These are phyloP conservation scores for Trichoderma semiorbis DNA, from an alignment of 2,329 filamentous ascomycete genomes.

Conservation along the genomic window DNA sequence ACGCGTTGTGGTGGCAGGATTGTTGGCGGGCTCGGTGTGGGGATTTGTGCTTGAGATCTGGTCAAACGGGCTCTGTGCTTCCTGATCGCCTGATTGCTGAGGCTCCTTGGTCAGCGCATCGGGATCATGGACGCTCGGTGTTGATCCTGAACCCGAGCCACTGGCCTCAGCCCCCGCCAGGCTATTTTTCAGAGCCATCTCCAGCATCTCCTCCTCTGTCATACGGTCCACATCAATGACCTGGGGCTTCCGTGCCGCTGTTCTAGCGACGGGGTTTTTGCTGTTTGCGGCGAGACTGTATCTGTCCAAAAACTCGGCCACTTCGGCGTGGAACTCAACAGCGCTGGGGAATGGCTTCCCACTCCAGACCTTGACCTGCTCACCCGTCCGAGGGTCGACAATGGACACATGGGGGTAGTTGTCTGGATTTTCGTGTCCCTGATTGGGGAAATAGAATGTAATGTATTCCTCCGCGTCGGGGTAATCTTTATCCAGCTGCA, in stretches of 20 bases:
- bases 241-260: constrained; percentile 59
- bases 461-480: constrained; percentile 74
- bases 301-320: constrained; percentile 94
- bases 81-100: constrained; percentile 38
- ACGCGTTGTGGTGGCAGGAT: constrained; percentile 71
- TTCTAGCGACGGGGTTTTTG: constrained; percentile 85
- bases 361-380: constrained; percentile 96
- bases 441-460: constrained; percentile 78
- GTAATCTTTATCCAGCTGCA: constrained; percentile 90
- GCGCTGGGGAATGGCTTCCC: constrained; percentile 74
- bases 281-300: constrained; percentile 86
- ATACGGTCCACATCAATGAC: constrained; percentile 77
- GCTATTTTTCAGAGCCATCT: constrained; percentile 89
- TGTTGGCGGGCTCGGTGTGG: constrained; percentile 73
- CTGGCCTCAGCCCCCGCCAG: constrained; percentile 49
- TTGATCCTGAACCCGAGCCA: constrained; percentile 35
- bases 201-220: constrained; percentile 96
- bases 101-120: constrained; percentile 75
- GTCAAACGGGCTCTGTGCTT: constrained; percentile 53
- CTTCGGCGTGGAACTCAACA: constrained; percentile 80
- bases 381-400: constrained; percentile 89
- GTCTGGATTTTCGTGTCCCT: constrained; percentile 72
- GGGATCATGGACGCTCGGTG: constrained; percentile 67
- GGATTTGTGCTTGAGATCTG: constrained; percentile 68
- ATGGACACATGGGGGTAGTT: constrained; percentile 96